Base-by-base conservation (phyloP, 495 filamentous ascomycete genomes). In the Podospora didyma region DNA sequence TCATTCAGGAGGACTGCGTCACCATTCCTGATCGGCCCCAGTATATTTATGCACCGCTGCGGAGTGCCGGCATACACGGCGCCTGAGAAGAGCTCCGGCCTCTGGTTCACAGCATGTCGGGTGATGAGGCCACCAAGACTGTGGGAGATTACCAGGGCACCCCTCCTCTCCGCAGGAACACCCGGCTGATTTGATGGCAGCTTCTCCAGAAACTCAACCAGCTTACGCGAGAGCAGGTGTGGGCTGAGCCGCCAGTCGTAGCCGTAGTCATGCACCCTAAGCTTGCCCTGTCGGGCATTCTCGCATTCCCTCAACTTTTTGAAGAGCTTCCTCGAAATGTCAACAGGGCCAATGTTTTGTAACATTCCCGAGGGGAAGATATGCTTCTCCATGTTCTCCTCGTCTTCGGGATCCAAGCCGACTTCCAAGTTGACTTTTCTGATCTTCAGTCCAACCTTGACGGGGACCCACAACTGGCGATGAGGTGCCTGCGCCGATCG, bases 231-330 rank as follows among this genome's bases (percentile, higher is more conserved):
- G 2, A 95, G 79, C 1, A 93, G 72, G 62, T 89, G 81, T 1
- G 94, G 94, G 57, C 88, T 90, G 52, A 98, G 74, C 26, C 94
- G 83, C 93, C 93, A 98, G 69, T 98, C 93, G 65, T 96, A 98
- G 28, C 94, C 92, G 62, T 94, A 98, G 59, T 97, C 86, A 70
- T 88, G 88, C 2, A 97, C 83, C 39, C 91, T 79, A 1, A 97
- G 74, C 56, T 80, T 86, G 22, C 89, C 89, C 14, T 77, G 79
- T 39, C 79, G 71, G 2, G 84, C 83, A 58, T 93, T 94, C 39
- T 89, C 83, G 53, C 82, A 88, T 34, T 86, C 84, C 54, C 82
- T 78, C 26, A 97, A 63, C 21, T 86, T 82, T 66, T 91, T 94
- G 61, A 98, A 83, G 2, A 98, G 73, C 19, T 88, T 80, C 50